Base-by-base conservation (phyloP, 306 rosid species). In the Trifolium subterraneum region DNA sequence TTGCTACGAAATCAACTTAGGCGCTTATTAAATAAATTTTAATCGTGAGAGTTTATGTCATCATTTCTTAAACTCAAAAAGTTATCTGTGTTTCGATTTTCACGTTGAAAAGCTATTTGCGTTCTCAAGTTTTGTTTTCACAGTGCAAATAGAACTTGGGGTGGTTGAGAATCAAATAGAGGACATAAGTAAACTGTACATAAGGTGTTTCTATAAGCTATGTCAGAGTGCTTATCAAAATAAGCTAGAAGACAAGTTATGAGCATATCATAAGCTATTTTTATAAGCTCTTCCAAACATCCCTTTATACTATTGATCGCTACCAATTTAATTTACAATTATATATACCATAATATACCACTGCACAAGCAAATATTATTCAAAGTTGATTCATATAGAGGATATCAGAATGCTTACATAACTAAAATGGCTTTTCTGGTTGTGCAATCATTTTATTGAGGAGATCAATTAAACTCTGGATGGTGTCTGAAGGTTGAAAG, bases 401-500 rank as follows among this genome's bases (percentile, higher is more conserved):
- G 63, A 63, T 22, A 81, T 62, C 48, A n/a, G 35, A 59, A 50
- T 51, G 77, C 98, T 48, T 92, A 95, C 99, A 95, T 59, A 95
- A 68, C 83, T 82, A 81, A 78, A 92, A 95, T 25, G 99, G 89
- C 38, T 75, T 76, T 15, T 90, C 96, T 42, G 96, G 96, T 12
- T 62, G 84, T 70, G 87, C 84, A 84, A 90, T 86, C 77, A 92
- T 93, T 88, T 89, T 87, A 31, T 23, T 23, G 12, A 95, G 91
- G 59, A 95, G 89, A 83, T 92, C 90, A 77, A 85, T 70, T 81
- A 95, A 84, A 81, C 83, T 87, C 79, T 87, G 92, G 76, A 95
- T 42, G 61, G 88, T 90, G 74, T 95, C 99, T 2, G 97, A 87
- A 62, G 98, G 87, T 78, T 88, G 95, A 79, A 95, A 95, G 22